Evolutionary conservation across 768 basidiomycete genomes (phyloP), one percentile per base, ranked within the genome.

Genomic region (Boletellus emodensis): DNA sequence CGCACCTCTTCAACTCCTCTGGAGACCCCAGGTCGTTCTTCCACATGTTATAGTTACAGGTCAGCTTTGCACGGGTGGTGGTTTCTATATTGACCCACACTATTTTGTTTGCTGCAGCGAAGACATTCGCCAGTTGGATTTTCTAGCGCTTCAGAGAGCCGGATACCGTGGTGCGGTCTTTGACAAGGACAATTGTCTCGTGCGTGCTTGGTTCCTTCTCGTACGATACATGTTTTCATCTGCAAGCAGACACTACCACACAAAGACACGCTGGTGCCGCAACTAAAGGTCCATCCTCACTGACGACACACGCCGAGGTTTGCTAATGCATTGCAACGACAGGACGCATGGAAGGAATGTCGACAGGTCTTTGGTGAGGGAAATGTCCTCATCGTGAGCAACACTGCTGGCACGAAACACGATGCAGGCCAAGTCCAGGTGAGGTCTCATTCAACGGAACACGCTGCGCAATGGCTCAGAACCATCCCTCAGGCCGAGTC

Each of bases 151-250:
- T 35, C 78, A 78, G 49, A 74, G 75, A 49, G 81, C 84, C 8
- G 93, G 94, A 5, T 94, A 91, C 64, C 80, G 83, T 40, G 93
- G 89, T n/a, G 90, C 87, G 3, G 83, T 99, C 1, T 87, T 98
- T 58, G 95, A 98, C 77, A 97, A 98, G 71, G 95, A 99, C 64
- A 98, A 99, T 60, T 98, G 95, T 63, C 71, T 98, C 57, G 95
- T 91, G 56, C 26, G 86, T 72, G 15, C 5, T 42, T 8, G 5
- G 9, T 15, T 2, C 22, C 30, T 7, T 11, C 0, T 2, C n/a
- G 1, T 4, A 4, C 7, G n/a, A 28, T 17, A 10, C 10, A 28
- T 22, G 12, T 18, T 10, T 30, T 60, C 11, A 46, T 50, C 22
- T 22, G 3, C 9, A 3, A 20, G 22, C 42, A 96, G 95, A 95